Base-by-base conservation (phyloP, 2,329 filamentous ascomycete species). In the Penicillium sp. region DNA sequence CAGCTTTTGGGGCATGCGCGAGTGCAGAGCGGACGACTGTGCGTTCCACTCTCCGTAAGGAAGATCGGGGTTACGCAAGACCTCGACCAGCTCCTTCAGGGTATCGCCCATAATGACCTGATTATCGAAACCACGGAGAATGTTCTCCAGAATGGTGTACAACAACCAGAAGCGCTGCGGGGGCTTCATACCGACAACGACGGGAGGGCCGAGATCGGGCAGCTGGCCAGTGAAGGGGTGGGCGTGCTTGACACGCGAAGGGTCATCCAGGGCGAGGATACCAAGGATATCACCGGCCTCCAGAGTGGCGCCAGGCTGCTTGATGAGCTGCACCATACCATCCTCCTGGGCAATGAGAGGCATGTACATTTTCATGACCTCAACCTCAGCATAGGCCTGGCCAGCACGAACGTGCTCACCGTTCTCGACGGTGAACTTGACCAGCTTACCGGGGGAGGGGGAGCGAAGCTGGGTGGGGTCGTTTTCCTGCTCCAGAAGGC, bases 321-420 rank as follows among this genome's bases (percentile, higher is more conserved):
- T 99, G 81, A 99, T 96, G 66, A 99, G 84, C 78, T 96, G 94
- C 50, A 99, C 92, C 48, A 95, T 83, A 79, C 94, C 94, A 65
- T 96, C 94, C 73, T 99, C 94, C 69, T 92, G 88, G 2, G 94
- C 89, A 55, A 99, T 83, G 49, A 99, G 81, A 67, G 94, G 94
- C 94, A 99, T 99, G 82, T 97, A 97, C 94, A 99, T 99, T 83
- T 99, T 99, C 94, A 99, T 99, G 75, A 99, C 94, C 76, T 99
- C 94, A 36, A 99, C 92, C 74, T 99, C 94, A 50, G 94, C 94
- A 68, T 91, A 99, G 30, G 92, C 81, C 74, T 97, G 89, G 51
- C 92, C 92, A 63, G 95, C 90, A 73, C 85, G 87, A 74, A 99
- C 85, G 71, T 99, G 94, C 63, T 91, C 83, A 55, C 94, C 94